phyloP scores from a whole-genome alignment of 352 stramenopile species.

The Phytophthora vignae region DNA sequence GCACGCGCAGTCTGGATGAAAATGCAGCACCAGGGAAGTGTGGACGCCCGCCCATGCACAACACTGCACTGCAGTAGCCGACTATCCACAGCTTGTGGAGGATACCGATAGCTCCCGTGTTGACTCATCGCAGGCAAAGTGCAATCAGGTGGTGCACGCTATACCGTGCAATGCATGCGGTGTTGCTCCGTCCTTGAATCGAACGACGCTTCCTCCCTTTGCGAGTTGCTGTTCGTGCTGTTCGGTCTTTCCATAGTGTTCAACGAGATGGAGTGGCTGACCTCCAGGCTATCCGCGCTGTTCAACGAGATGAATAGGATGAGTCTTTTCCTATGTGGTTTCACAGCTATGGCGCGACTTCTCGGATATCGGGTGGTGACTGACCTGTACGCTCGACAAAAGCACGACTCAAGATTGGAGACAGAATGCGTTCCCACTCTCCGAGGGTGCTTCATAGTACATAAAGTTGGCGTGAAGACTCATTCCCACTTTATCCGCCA shows the following conservation, averaged over 20 bases:
- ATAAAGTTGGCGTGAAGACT: not conserved
- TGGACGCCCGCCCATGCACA: too few relatives aligned
- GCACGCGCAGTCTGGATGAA: too few relatives aligned
- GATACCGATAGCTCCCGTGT: too few relatives aligned
- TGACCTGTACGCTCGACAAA: not conserved
- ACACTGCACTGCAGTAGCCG: too few relatives aligned
- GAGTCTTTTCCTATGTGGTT: not conserved
- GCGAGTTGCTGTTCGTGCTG: not conserved
- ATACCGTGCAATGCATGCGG: too few relatives aligned
- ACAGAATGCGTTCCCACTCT: not conserved
- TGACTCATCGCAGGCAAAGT: too few relatives aligned
- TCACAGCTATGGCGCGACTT: not conserved
- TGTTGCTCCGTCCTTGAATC: too few relatives aligned
- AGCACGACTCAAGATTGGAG: not conserved
- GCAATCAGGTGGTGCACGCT: too few relatives aligned
- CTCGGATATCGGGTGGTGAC: not conserved
- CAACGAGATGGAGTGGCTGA: not conserved
- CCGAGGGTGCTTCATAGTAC: too few relatives aligned
- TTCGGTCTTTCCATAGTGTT: constrained; percentile 5
- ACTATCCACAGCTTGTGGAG: too few relatives aligned
- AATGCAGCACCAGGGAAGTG: too few relatives aligned
- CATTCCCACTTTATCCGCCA: not conserved
- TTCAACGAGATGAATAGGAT: not conserved
- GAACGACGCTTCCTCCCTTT: not conserved
- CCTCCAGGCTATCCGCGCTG: not conserved